Conservation (phyloP, 768 basidiomycete genomes). For the Pleurotus cornucopiae region DNA sequence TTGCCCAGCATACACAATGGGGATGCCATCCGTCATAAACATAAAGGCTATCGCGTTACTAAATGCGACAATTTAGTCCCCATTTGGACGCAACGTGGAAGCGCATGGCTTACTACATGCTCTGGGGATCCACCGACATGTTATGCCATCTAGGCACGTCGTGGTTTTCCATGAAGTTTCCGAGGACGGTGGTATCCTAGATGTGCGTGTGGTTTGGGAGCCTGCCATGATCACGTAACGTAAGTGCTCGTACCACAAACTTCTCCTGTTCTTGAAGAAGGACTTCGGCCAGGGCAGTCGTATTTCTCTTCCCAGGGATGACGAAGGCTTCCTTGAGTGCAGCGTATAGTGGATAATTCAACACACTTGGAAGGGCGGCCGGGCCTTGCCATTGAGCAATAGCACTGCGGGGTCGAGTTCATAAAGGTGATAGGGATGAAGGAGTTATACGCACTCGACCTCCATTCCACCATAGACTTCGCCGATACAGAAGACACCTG, state of each 20-base stretch:
- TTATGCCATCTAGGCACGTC: conserved; percentile 75
- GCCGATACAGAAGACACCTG: conserved; percentile 83
- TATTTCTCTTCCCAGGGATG: conserved; percentile 68
- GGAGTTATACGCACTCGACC: conserved; percentile 34
- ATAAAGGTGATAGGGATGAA: not conserved
- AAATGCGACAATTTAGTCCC: not conserved
- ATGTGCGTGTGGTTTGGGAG: conserved; percentile 5
- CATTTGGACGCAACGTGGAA: not conserved
- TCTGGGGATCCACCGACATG: conserved; percentile 67
- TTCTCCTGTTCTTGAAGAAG: conserved; percentile 23
- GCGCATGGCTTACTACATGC: conserved; percentile 46
- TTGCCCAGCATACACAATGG: conserved; percentile 79
- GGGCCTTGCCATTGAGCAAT: conserved; percentile 61
- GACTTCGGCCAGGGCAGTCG: conserved; percentile 48
- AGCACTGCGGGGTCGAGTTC: conserved; percentile 28
- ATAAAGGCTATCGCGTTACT: conserved; percentile 74
- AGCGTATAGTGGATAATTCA: conserved; percentile 69
- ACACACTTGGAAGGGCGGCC: conserved; percentile 58
- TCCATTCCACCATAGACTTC: conserved; percentile 64
- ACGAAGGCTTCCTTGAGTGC: conserved; percentile 61
- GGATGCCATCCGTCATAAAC: conserved; percentile 81
- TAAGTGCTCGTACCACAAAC: too few species aligned
- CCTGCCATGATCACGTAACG: too few species aligned
- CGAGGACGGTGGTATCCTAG: conserved; percentile 45
- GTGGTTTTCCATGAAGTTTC: conserved; percentile 80